Base-by-base conservation (phyloP, 352 stramenopile genomes). In the Phytophthora ohioensis region DNA sequence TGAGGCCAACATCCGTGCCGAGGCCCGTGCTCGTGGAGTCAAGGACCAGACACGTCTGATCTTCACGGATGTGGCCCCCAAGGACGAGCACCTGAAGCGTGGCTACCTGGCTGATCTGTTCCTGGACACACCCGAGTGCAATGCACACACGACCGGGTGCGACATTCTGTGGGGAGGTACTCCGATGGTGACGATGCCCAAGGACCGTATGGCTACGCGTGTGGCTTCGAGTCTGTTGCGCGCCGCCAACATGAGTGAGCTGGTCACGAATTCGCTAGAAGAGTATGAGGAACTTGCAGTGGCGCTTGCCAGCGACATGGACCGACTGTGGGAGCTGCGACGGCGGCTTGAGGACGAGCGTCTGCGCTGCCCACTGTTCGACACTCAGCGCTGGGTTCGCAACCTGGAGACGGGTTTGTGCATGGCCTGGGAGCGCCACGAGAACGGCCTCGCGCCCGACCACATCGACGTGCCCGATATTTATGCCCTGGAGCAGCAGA, bases 211-310 rank as follows among this genome's bases (percentile, higher is more conserved):
- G 90, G 88, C 90, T 1, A 92, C 81, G 4, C 88, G 94, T 45
- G 91, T 98, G 4, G 92, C 91, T 9, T 91, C 89, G 17, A 97
- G 85, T 78, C 66, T 98, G 36, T 69, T 98, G 15, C 84, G 86
- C 4, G 84, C 87, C 0, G 90, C 87, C 8, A 92, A 93, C 47
- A 75, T 98, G 52, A 72, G 71, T 10, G 85, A 97, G 48, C 71
- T 98, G 7, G 89, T 98, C 55, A 87, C 86, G 5, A 71, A 66
- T 36, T 79, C 84, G 17, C 71, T 93, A 10, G 79, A 93, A 32
- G 85, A 94, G 70, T 98, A 98, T 75, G 94, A 98, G 58, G 91
- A 98, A 57, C 64, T 97, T 13, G 93, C 93, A 0, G 92, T 98
- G 10, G 66, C 82, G 30, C 80, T 98, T 15, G 94, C 92, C 6